Evolutionary conservation across 257 asterid species (phyloP).

Genomic region (Salvia rosmarinus): DNA sequence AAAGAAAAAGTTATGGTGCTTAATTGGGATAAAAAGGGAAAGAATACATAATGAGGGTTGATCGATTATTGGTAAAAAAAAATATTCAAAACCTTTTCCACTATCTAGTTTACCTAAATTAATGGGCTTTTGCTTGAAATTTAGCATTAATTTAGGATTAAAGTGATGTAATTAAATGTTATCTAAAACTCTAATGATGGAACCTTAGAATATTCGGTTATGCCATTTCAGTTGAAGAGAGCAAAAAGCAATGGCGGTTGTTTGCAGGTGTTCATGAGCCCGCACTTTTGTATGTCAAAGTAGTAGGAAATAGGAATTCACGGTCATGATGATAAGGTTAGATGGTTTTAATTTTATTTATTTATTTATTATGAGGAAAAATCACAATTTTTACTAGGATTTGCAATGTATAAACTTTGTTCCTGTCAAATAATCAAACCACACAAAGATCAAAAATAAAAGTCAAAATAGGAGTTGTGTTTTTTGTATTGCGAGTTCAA

Average conservation of each 20-base stretch:
- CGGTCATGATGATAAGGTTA: too few relatives aligned
- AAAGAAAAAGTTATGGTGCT: slow-evolving; percentile 22
- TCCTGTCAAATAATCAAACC: too few relatives aligned
- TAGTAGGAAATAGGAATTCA: too few relatives aligned
- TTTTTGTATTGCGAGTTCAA: too few relatives aligned
- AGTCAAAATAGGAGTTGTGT: too few relatives aligned
- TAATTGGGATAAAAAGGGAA: slow-evolving; percentile 32
- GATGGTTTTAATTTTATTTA: too few relatives aligned
- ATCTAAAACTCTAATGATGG: slow-evolving; percentile 33
- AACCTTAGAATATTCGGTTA: slow-evolving; percentile 37
- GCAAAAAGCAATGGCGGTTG: slow-evolving; percentile 13
- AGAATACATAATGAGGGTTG: slow-evolving; percentile 22
- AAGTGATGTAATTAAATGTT: slow-evolving; percentile 9
- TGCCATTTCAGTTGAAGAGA: slow-evolving; percentile 42
- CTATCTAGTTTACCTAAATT: slow-evolving; percentile 33
- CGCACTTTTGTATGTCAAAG: background rate
- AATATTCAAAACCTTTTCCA: slow-evolving; percentile 39
- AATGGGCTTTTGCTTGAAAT: slow-evolving; percentile 26
- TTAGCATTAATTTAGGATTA: slow-evolving; percentile 27
- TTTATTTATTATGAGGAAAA: too few relatives aligned
- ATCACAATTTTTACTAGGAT: too few relatives aligned
- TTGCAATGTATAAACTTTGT: too few relatives aligned
- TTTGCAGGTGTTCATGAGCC: background rate
- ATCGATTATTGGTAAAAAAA: slow-evolving; percentile 28
- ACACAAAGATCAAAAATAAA: too few relatives aligned